phyloP scores from a whole-genome alignment of 441 rosid species.

The Populus trichocarpa region DNA sequence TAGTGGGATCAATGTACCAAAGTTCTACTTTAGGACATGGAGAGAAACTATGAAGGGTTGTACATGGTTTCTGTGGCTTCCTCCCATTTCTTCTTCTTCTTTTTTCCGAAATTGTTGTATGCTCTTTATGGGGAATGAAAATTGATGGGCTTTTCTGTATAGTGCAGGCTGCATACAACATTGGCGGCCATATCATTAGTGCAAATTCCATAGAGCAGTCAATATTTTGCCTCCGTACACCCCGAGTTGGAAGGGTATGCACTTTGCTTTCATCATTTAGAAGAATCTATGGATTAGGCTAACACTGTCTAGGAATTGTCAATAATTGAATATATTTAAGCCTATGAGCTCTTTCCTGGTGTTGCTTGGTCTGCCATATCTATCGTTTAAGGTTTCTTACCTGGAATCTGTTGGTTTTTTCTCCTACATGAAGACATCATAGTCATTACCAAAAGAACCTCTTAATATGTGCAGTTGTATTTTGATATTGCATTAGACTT shows the following conservation, averaged over 20 bases:
- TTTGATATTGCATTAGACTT: neutral
- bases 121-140: neutral
- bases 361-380: neutral
- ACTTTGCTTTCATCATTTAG: slow-evolving; percentile 6
- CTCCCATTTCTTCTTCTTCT: neutral
- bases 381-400: neutral
- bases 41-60: neutral
- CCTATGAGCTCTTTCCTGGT: slow-evolving; percentile 1
- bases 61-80: neutral
- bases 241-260: slow-evolving; percentile 68
- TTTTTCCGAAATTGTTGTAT: neutral
- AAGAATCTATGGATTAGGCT: neutral
- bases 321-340: neutral
- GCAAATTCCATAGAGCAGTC: slow-evolving; percentile 87
- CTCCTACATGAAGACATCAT: neutral
- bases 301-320: neutral
- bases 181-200: slow-evolving; percentile 71
- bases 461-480: neutral
- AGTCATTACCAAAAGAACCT: neutral
- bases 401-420: neutral
- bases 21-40: neutral
- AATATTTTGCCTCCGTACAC: slow-evolving; percentile 65
- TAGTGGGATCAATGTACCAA: neutral
- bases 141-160: slow-evolving; percentile 38
- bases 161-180: slow-evolving; percentile 91